These are phyloP conservation scores for Aspergillus steynii DNA, from an alignment of 495 filamentous ascomycete species.

Conservation along the genomic window DNA sequence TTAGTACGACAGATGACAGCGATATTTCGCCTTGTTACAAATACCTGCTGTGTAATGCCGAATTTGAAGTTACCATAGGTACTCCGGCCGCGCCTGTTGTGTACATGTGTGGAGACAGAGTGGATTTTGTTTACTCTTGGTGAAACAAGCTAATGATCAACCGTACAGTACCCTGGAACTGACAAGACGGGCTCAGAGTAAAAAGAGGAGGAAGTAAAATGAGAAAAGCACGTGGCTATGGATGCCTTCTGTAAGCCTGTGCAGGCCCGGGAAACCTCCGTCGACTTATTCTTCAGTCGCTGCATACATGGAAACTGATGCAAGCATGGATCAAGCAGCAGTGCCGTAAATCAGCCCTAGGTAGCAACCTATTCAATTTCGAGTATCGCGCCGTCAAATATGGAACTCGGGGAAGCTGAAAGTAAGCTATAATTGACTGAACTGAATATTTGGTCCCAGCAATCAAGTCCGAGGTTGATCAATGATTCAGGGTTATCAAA, in stretches of 20 bases:
- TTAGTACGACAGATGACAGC: background rate
- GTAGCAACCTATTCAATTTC: background rate
- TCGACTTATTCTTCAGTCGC: background rate
- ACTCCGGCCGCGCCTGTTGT: too few species aligned
- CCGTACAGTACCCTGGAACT: background rate
- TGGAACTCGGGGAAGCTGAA: background rate
- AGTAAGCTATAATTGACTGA: background rate
- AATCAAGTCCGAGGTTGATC: background rate
- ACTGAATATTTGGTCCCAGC: too few species aligned
- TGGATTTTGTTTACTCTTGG: background rate
- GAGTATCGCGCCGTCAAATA: background rate
- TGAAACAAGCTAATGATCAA: background rate
- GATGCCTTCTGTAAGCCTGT: background rate
- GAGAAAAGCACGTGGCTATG: background rate
- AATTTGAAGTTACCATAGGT: background rate
- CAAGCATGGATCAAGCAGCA: background rate
- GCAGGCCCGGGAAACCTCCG: background rate
- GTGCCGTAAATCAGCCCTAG: too few species aligned
- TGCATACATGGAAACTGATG: background rate
- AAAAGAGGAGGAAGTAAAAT: background rate
- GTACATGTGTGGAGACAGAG: too few species aligned
- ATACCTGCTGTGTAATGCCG: background rate
- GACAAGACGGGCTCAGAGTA: background rate
- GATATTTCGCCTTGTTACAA: background rate
- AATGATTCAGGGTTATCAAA: background rate